phyloP scores from a whole-genome alignment of 2,329 filamentous ascomycete species.

The Aureobasidium musti region DNA sequence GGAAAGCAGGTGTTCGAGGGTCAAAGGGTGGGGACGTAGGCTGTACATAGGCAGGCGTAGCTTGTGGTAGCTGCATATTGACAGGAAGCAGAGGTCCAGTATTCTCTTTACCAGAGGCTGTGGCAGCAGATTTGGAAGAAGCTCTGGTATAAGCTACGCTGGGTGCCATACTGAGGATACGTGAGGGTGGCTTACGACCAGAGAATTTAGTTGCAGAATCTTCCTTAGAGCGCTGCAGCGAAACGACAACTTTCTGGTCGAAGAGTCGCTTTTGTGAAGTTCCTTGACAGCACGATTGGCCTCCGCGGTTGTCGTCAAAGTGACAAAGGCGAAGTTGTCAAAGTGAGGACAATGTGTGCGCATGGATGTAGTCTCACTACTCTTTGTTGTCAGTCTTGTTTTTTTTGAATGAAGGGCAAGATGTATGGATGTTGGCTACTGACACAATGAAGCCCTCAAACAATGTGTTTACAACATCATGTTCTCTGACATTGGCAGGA shows the following conservation, averaged over 20 bases:
- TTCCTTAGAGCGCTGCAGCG: constrained; percentile 8
- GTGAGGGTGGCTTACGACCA: neutral
- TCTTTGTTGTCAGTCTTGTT: neutral
- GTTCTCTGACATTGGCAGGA: neutral
- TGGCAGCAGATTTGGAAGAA: neutral
- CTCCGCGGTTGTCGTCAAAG: constrained; percentile 5
- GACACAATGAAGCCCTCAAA: neutral
- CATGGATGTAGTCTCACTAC: constrained; percentile 22
- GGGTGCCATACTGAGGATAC: constrained; percentile 3
- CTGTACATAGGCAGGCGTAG: neutral
- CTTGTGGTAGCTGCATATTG: neutral
- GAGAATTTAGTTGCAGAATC: neutral
- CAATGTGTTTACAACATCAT: constrained; percentile 5
- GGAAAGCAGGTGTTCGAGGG: neutral
- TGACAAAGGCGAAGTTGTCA: constrained; percentile 13
- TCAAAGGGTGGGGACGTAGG: neutral
- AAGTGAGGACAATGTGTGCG: constrained; percentile 12
- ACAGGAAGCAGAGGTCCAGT: neutral
- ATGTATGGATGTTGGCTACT: neutral
- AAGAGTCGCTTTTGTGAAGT: constrained; percentile 2
- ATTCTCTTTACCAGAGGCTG: neutral
- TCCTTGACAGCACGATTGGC: constrained; percentile 11
- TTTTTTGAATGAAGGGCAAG: neutral
- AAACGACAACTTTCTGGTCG: neutral
- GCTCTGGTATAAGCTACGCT: too few species aligned